These are phyloP conservation scores for Evernia prunastri DNA, from an alignment of 495 filamentous ascomycete species.

Conservation along the genomic window DNA sequence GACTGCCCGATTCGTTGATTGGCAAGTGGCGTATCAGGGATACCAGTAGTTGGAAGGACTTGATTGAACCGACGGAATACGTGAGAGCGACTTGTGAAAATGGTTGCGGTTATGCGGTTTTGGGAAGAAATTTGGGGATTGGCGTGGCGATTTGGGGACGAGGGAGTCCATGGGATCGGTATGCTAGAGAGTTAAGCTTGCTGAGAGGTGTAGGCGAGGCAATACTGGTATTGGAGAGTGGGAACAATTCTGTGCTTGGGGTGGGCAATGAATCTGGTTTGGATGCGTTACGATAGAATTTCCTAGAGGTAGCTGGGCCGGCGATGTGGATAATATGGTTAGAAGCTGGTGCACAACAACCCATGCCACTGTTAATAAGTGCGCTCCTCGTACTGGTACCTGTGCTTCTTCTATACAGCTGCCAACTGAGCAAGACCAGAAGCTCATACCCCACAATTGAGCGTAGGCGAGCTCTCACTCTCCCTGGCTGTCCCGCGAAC, in stretches of 20 bases:
- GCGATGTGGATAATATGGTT: background rate
- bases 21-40: conserved; percentile 1
- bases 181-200: background rate
- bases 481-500: background rate
- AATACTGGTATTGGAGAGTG: background rate
- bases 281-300: background rate
- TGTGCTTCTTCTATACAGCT: background rate
- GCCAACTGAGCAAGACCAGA: background rate
- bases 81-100: conserved; percentile 9
- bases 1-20: background rate
- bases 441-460: background rate
- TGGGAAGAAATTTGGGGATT: background rate
- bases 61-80: conserved; percentile 4
- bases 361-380: background rate
- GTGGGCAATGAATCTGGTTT: background rate
- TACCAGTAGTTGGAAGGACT: conserved; percentile 3
- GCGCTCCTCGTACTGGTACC: too few relatives aligned
- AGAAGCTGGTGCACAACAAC: background rate
- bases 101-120: conserved; percentile 9
- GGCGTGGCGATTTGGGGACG: background rate
- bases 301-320: background rate
- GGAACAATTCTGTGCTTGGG: background rate
- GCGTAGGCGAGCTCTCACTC: background rate
- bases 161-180: conserved; percentile 16
- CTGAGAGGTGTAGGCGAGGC: background rate